These are phyloP conservation scores for Salix brachista DNA, from an alignment of 345 rosid species.

Conservation along the genomic window DNA sequence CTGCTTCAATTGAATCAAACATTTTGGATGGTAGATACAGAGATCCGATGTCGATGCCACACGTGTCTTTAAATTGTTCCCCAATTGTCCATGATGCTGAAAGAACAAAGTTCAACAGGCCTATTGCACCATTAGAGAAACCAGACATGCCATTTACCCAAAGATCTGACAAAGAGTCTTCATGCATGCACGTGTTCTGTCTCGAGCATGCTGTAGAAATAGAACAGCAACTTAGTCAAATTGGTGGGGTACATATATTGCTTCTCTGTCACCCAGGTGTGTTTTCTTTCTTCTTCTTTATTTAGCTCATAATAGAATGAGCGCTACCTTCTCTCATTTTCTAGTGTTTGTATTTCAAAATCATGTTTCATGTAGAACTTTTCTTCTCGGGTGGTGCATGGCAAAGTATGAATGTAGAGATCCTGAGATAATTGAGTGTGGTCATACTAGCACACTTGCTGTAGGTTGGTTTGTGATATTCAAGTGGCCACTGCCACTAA, in stretches of 20 bases:
- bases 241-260: constrained; percentile 77
- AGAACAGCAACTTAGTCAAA: constrained; percentile 65
- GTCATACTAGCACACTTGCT: background rate
- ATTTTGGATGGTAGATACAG: constrained; percentile 23
- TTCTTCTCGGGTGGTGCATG: background rate
- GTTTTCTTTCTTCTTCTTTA: background rate
- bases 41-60: constrained; percentile 22
- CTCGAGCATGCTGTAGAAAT: constrained; percentile 96
- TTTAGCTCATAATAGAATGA: background rate
- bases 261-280: constrained; percentile 93
- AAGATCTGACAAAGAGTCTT: constrained; percentile 67
- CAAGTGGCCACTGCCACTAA: background rate
- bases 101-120: constrained; percentile 28
- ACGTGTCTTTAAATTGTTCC: constrained; percentile 27
- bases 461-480: background rate
- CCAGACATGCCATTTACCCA: constrained; percentile 36
- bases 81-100: constrained; percentile 29
- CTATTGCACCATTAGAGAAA: constrained; percentile 23
- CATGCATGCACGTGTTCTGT: constrained; percentile 83
- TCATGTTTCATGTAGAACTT: background rate
- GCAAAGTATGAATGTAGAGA: background rate
- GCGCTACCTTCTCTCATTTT: background rate
- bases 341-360: background rate
- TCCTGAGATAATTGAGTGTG: background rate
- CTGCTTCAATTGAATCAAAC: constrained; percentile 26